Percentiles rank a stretch among this genome's conserved stretches.
phyloP scores from a whole-genome alignment of 331 rosid genomes.

The Quercus tomentella region DNA sequence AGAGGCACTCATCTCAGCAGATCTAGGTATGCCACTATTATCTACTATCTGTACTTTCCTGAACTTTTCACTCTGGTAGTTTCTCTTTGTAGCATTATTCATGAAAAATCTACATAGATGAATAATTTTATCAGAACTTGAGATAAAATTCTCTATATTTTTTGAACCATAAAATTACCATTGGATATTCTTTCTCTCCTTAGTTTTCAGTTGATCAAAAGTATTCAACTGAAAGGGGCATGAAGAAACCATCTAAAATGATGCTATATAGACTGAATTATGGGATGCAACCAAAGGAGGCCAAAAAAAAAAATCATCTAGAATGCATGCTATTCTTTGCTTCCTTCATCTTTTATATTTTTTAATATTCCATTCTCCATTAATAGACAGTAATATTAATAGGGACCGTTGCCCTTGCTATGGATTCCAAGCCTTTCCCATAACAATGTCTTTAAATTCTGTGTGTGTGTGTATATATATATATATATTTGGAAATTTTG shows the following conservation, averaged over 20 bases:
- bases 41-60: conserved; percentile 23
- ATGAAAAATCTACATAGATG: not conserved
- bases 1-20: conserved; percentile 87
- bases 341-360: not conserved
- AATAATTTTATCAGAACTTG: not conserved
- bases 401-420: not conserved
- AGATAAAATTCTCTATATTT: not conserved
- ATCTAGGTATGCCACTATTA: conserved; percentile 61
- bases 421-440: not conserved
- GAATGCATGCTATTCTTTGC: not conserved
- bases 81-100: not conserved
- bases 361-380: not conserved
- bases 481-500: too few relatives aligned
- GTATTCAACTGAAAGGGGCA: not conserved
- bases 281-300: not conserved
- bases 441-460: not conserved
- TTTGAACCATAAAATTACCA: not conserved
- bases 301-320: not conserved
- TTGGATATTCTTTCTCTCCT: not conserved
- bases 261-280: not conserved
- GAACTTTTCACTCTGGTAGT: not conserved
- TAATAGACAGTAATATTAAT: not conserved
- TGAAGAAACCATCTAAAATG: not conserved
- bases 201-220: not conserved
- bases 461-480: too few relatives aligned